Conservation (phyloP, 495 filamentous ascomycete species). For the Cryomyces minteri region DNA sequence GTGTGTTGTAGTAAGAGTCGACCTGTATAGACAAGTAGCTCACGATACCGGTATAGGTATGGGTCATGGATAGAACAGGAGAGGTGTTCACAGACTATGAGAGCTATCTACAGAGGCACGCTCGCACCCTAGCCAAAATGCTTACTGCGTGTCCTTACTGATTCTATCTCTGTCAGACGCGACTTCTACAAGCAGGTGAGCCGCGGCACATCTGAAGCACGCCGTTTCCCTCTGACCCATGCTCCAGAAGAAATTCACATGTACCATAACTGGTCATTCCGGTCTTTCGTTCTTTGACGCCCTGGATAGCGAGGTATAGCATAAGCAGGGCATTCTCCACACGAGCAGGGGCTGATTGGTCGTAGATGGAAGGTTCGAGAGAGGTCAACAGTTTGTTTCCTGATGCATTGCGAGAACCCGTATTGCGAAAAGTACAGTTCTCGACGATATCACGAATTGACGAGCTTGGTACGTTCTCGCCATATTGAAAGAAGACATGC, state of each 20-base stretch:
- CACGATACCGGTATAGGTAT: constrained; percentile 39
- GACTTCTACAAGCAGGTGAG: constrained; percentile 85
- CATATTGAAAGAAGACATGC: background rate
- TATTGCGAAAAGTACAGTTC: constrained; percentile 81
- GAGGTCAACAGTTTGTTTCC: constrained; percentile 87
- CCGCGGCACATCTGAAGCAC: background rate
- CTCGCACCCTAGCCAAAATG: constrained; percentile 1
- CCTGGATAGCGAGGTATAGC: constrained; percentile 71
- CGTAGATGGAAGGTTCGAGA: constrained; percentile 61
- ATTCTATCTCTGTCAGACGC: constrained; percentile 30
- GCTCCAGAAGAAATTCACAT: constrained; percentile 66
- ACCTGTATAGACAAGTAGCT: background rate
- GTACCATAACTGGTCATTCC: constrained; percentile 87
- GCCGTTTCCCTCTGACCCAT: background rate
- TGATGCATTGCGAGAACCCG: constrained; percentile 75
- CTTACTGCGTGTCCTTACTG: background rate
- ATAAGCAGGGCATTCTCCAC: background rate
- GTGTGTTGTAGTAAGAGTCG: constrained; percentile 24
- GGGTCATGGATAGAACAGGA: constrained; percentile 74
- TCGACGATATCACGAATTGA: constrained; percentile 82
- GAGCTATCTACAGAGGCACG: constrained; percentile 62
- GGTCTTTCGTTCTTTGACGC: constrained; percentile 90
- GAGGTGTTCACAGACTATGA: constrained; percentile 87
- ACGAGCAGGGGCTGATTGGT: constrained; percentile 3
- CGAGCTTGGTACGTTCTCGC: constrained; percentile 48